Conservation (phyloP, 495 filamentous ascomycete species). For the Aspergillus sparsus region DNA sequence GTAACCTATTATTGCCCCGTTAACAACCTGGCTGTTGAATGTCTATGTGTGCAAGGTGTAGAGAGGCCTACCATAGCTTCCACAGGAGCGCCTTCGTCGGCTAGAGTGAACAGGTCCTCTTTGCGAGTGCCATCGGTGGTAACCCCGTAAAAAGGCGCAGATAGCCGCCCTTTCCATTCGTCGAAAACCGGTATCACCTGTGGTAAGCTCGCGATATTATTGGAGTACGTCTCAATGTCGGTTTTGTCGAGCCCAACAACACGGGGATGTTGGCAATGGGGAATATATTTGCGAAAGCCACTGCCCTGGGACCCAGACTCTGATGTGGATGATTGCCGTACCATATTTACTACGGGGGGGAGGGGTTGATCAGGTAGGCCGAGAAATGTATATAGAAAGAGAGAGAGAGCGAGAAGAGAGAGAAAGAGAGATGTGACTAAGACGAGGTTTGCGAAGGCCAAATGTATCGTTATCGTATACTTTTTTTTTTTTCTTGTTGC, state of each 20-base stretch:
- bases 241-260: background rate
- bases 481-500: no score
- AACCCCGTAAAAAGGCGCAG: background rate
- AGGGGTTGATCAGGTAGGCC: background rate
- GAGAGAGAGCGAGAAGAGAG: no score
- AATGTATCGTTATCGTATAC: no score
- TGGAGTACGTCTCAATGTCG: constrained; percentile 2
- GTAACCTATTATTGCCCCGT: background rate
- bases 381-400: no score
- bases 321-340: background rate
- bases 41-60: no score
- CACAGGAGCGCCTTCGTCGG: constrained; percentile 5
- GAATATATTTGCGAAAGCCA: background rate
- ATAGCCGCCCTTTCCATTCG: background rate
- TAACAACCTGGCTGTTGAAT: no score
- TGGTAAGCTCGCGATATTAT: background rate
- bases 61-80: constrained; percentile 1
- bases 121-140: background rate
- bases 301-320: background rate
- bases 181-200: background rate
- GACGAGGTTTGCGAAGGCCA: no score
- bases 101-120: background rate
- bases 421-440: no score
- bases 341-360: background rate
- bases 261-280: background rate